phyloP scores from a whole-genome alignment of 2,329 filamentous ascomycete species.

The Alternaria brassicicola region DNA sequence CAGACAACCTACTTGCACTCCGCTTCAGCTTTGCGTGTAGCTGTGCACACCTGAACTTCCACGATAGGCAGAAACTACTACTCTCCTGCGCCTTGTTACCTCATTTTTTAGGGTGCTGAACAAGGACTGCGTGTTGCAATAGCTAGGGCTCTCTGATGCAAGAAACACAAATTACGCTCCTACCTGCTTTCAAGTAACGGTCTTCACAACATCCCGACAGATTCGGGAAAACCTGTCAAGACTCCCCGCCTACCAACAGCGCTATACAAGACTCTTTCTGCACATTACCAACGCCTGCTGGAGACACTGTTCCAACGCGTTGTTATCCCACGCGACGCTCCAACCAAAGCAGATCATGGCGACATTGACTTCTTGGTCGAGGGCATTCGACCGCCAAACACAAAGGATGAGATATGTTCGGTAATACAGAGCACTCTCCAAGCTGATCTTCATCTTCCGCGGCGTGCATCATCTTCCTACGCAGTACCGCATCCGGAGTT shows the following conservation, averaged over 20 bases:
- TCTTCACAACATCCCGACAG: conserved; percentile 29
- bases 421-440: conserved; percentile 53
- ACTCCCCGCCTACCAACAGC: conserved; percentile 69
- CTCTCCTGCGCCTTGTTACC: background rate
- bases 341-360: conserved; percentile 70
- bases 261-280: conserved; percentile 62
- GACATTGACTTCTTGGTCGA: conserved; percentile 74
- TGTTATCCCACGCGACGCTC: conserved; percentile 69
- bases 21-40: background rate
- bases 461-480: conserved; percentile 47
- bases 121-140: background rate
- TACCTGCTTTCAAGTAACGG: background rate
- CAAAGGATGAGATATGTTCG: conserved; percentile 26
- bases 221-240: conserved; percentile 53
- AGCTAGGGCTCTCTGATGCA: background rate
- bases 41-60: background rate
- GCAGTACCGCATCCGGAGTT: conserved; percentile 56
- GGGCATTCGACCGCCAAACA: conserved; percentile 16
- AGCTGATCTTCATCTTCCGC: conserved; percentile 47
- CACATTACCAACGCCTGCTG: conserved; percentile 56
- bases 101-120: background rate
- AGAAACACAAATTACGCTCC: background rate
- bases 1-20: background rate
- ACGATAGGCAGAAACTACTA: background rate
- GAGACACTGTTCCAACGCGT: conserved; percentile 61